phyloP scores from a whole-genome alignment of 2,329 filamentous ascomycete species.

The Penicillium sp. region DNA sequence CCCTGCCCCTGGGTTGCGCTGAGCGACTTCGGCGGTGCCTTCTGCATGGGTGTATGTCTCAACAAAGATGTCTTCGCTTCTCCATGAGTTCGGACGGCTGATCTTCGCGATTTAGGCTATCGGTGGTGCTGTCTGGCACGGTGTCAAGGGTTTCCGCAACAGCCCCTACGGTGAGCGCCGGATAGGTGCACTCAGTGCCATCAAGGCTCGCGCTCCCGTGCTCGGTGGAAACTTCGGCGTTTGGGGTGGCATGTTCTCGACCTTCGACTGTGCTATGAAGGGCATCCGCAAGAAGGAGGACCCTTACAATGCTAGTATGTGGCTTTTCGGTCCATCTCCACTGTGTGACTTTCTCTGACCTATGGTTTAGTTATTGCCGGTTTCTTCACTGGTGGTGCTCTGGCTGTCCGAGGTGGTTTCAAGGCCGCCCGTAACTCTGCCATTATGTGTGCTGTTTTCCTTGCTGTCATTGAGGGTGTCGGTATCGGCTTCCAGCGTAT shows the following conservation, averaged over 20 bases:
- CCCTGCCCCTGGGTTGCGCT: conserved; percentile 95
- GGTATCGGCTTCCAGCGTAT: conserved; percentile 93
- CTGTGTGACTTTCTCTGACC: background rate
- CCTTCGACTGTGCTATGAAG: conserved; percentile 95
- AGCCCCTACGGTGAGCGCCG: conserved; percentile 88
- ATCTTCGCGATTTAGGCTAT: conserved; percentile 53
- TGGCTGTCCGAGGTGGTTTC: conserved; percentile 86
- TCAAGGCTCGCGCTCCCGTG: conserved; percentile 95
- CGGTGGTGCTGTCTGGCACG: conserved; percentile 87
- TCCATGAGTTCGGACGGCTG: conserved; percentile 25
- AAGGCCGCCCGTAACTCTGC: conserved; percentile 91
- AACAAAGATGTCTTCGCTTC: background rate
- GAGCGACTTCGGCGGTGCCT: conserved; percentile 96
- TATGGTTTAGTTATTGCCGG: conserved; percentile 67
- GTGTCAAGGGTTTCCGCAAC: conserved; percentile 90
- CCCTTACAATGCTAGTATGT: conserved; percentile 81
- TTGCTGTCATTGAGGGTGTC: conserved; percentile 95
- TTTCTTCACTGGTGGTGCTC: conserved; percentile 89
- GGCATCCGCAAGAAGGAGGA: conserved; percentile 94
- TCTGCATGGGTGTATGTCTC: conserved; percentile 82
- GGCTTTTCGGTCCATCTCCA: conserved; percentile 13
- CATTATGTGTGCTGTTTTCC: conserved; percentile 88
- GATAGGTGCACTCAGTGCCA: conserved; percentile 92
- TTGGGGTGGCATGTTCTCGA: conserved; percentile 94
- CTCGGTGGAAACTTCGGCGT: conserved; percentile 97